Base-by-base conservation (phyloP, 2,329 filamentous ascomycete species). In the Aphanocladium album region DNA sequence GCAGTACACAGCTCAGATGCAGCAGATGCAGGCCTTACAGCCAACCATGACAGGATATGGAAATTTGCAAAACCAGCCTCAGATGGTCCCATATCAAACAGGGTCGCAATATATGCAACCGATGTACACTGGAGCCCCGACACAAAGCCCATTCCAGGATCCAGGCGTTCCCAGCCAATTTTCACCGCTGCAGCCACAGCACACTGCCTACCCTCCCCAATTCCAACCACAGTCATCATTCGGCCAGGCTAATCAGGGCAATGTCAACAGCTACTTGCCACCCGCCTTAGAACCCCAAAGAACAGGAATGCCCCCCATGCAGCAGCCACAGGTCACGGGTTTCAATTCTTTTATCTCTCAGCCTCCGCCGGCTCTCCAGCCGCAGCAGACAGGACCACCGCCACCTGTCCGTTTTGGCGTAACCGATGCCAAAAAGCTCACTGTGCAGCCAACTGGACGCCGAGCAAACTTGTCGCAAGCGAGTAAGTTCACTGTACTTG, bases 381-480 rank as follows among this genome's bases (percentile, higher is more conserved):
- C 79, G 50, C 75, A 82, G 64, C 76, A 79, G 66, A 85, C 79
- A 41, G 81, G 79, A 1, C 95, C 95, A 7, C 81, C 93, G 21
- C 95, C 95, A 50, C 86, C 91, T 25, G 88, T 99, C 19, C 85
- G 91, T 62, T 99, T 99, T 72, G 95, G 95, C 43, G 87, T 96
- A 39, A 82, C 84, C 61, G 85, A 87, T 53, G 79, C 86, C 33
- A 91, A 92, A 76, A 95, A 90, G 74, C 77, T 98, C 68, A 82
- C 84, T 63, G 87, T 93, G 33, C 95, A 98, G 77, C 83, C 91
- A 30, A 99, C 95, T 7, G 95, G 95, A 65, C 82, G 89, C 68
- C 87, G 90, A 79, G 95, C 95, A 60, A 97, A 98, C 73, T 82
- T 99, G 67, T 83, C 90, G 57, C 90, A 96, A 85, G 95, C 95